Base-by-base conservation (phyloP, 495 filamentous ascomycete genomes). In the Annulohypoxylon stygium region DNA sequence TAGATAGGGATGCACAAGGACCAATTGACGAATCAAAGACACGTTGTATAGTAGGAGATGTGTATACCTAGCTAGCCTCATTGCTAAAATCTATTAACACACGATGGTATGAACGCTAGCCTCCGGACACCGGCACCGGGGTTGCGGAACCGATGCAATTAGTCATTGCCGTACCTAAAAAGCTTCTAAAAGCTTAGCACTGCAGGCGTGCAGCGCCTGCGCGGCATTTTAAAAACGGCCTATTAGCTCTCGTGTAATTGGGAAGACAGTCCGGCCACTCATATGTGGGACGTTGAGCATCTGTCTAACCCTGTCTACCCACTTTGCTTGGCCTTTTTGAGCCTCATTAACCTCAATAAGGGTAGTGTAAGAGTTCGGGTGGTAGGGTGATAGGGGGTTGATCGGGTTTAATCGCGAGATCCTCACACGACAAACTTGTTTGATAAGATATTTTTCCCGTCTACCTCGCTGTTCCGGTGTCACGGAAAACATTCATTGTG, bases 11-110 rank as follows among this genome's bases (percentile, higher is more conserved):
- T 43, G 39, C 55, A 41, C 10, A 45, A 33, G 63, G 41, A 48
- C 26, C 26, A 47, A 62, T 57, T 62, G 14, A 66, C 16, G 36
- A 39, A 50, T 61, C 34, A 64, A 33, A 55, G 55, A 48, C 30
- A 14, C 43, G 55, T 41, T 70, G 66, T 69, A 62, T 55, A 34
- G 61, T 70, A 64, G 30, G 39, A 33, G 50, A n/a, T 33, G 26
- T 26, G 45, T 59, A 65, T 43, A 18, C 45, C 30, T 30, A 34
- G 51, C 67, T 33, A 48, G 53, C 60, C 64, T 65, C 70, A 34
- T 50, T 48, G 57, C 36, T 23, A 43, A 65, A 43, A 43, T 25
- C 26, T 33, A 48, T 67, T 51, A 51, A 51, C 11, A 67, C 25
- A 18, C 59, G 26, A 60, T 34, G 5, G 20, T 23, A 0, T 23